Percentiles rank a stretch among this genome's conserved stretches.
Conservation (phyloP, 495 filamentous ascomycete genomes). For the Hypomontagnella monticulosa region DNA sequence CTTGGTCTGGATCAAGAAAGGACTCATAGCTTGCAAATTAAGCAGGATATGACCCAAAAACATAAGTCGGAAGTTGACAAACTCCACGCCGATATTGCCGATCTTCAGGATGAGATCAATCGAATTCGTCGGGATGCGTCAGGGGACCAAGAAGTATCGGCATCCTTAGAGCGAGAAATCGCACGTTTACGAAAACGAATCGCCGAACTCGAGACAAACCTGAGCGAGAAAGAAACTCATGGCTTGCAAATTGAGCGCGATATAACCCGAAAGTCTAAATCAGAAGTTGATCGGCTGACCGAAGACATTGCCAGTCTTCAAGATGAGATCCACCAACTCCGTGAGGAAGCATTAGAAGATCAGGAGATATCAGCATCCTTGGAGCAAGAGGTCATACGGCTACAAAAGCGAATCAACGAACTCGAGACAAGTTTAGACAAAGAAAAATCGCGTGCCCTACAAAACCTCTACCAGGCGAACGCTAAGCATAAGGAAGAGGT, state of each 20-base stretch:
- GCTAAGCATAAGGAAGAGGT: slow-evolving; percentile 37
- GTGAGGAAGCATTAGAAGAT: slow-evolving; percentile 53
- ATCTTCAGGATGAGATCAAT: slow-evolving; percentile 77
- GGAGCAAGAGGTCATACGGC: slow-evolving; percentile 32
- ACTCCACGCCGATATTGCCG: no score
- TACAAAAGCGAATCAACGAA: slow-evolving; percentile 34
- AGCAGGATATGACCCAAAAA: slow-evolving; percentile 52
- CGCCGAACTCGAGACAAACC: slow-evolving; percentile 64
- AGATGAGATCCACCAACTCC: slow-evolving; percentile 53
- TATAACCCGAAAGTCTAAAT: slow-evolving; percentile 55
- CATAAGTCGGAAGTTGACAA: no score
- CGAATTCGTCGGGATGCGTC: slow-evolving; percentile 73
- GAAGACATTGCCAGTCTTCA: slow-evolving; percentile 45
- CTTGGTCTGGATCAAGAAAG: no score
- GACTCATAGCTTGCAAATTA: slow-evolving; percentile 70
- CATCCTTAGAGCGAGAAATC: slow-evolving; percentile 68
- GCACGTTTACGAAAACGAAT: slow-evolving; percentile 61
- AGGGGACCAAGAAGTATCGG: slow-evolving; percentile 70
- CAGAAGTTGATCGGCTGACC: slow-evolving; percentile 57
- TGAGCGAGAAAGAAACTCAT: slow-evolving; percentile 67
- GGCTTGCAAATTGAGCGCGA: slow-evolving; percentile 67
- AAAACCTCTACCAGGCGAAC: slow-evolving; percentile 34
- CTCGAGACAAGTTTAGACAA: slow-evolving; percentile 49
- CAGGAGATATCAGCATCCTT: slow-evolving; percentile 42
- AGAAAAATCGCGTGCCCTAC: slow-evolving; percentile 42